Base-by-base conservation (phyloP, 768 basidiomycete genomes). In the Hortiboletus flavorubellus region DNA sequence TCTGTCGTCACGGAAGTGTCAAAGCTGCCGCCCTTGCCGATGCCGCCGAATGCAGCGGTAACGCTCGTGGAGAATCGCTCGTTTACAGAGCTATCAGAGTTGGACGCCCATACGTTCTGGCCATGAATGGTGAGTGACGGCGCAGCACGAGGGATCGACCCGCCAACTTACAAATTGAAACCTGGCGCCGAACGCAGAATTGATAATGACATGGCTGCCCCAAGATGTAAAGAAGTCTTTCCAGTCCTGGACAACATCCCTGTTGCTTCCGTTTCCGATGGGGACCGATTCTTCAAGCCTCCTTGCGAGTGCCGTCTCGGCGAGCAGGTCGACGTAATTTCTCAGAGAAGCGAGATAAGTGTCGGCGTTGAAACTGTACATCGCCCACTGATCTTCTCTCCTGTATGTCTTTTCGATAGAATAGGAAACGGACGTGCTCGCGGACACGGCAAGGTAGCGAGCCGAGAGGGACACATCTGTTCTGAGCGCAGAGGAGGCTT, bases 351-450 rank as follows among this genome's bases (percentile, higher is more conserved):
- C 60, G 3, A 52, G 43, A 46, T 61, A 61, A 3, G 45, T 47
- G 33, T 56, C 49, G 1, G 59, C 40, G 38, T 60, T 61, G 49
- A 59, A 61, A 14, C 59, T 55, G 50, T 61, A 61, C 53, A 61
- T 47, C n/a, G 60, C 60, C 35, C 39, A 60, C 42, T 61, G 60
- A 15, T 51, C 47, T 39, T 61, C 54, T 30, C 59, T 46, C 34
- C 45, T 51, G 46, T 48, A 49, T 2, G 57, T 48, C 46, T 60
- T 60, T 15, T 53, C 45, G 37, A 54, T 46, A n/a, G 59, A 41
- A 39, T 59, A 59, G 15, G 59, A 59, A 12, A 21, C n/a, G 34
- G 60, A 61, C 18, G 54, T n/a, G 29, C 54, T 51, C 12, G 54
- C 60, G 7, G 60, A 53, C 18, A 56, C 55, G 5, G 51, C 51